Conservation (phyloP, 768 basidiomycete genomes). For the Psilocybe cyanescens region DNA sequence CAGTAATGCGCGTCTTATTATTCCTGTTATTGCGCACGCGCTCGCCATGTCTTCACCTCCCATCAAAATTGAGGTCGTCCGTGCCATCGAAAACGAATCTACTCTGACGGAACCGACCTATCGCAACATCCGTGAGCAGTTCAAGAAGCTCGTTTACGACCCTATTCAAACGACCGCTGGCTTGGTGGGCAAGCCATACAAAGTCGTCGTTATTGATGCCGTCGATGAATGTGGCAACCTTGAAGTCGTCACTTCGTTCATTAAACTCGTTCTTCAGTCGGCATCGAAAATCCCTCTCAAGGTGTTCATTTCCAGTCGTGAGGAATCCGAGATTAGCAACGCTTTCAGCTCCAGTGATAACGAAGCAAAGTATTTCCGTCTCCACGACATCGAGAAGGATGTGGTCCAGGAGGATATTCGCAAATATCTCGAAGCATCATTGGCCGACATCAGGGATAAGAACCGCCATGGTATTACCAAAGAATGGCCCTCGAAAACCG, state of each 20-base stretch:
- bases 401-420: too few relatives aligned
- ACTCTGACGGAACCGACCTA: constrained; percentile 11
- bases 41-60: constrained; percentile 14
- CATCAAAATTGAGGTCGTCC: constrained; percentile 11
- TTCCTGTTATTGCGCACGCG: constrained; percentile 6
- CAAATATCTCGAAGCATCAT: too few relatives aligned
- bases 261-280: constrained; percentile 10
- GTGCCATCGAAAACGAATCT: constrained; percentile 13
- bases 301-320: constrained; percentile 13
- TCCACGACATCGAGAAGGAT: too few relatives aligned
- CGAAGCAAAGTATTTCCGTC: too few relatives aligned
- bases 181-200: neutral
- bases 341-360: too few relatives aligned
- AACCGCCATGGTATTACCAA: too few relatives aligned
- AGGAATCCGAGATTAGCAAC: neutral
- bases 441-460: too few relatives aligned
- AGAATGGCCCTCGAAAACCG: too few relatives aligned
- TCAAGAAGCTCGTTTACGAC: constrained; percentile 7
- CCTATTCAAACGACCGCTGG: neutral
- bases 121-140: constrained; percentile 8
- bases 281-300: constrained; percentile 6
- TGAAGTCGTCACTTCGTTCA: constrained; percentile 6
- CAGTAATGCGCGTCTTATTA: constrained; percentile 7
- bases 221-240: constrained; percentile 13
- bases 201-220: constrained; percentile 17